A percentile compares a stretch with the other conserved stretches of the same genome.
phyloP scores from a whole-genome alignment of 306 rosid species.

The Vigna mungo region DNA sequence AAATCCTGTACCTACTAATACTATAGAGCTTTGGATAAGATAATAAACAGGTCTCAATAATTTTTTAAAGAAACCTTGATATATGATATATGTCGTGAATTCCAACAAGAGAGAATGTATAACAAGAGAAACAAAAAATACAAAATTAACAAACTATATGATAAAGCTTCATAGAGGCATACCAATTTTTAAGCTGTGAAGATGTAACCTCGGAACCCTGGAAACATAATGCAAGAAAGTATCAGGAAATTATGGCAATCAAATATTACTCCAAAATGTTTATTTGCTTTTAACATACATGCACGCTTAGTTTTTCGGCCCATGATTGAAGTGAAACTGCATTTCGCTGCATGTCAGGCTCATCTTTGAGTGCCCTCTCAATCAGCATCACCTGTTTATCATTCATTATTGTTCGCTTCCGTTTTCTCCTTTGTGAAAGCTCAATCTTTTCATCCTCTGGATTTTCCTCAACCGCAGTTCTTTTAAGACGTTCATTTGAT shows the following conservation, averaged over 20 bases:
- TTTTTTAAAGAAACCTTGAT: conserved; percentile 24
- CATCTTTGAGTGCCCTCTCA: conserved; percentile 80
- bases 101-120: conserved; percentile 25
- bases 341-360: conserved; percentile 96
- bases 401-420: conserved; percentile 94
- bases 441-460: conserved; percentile 76
- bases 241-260: conserved; percentile 38
- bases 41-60: conserved; percentile 23
- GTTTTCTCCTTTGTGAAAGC: conserved; percentile 72
- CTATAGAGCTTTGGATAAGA: conserved; percentile 18
- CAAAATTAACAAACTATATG: not conserved
- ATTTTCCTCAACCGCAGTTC: conserved; percentile 58
- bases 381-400: conserved; percentile 69
- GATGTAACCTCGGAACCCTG: conserved; percentile 95
- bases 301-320: conserved; percentile 79
- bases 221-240: conserved; percentile 52
- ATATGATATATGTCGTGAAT: not conserved
- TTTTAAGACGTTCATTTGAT: conserved; percentile 53
- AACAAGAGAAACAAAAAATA: conserved; percentile 23
- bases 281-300: conserved; percentile 63
- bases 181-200: conserved; percentile 95
- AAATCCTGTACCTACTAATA: not conserved
- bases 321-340: conserved; percentile 72
- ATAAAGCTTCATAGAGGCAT: conserved; percentile 15
- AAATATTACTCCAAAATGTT: conserved; percentile 27